phyloP scores from a whole-genome alignment of 1,284 basidiomycete species.

The Austropuccinia psidii region DNA sequence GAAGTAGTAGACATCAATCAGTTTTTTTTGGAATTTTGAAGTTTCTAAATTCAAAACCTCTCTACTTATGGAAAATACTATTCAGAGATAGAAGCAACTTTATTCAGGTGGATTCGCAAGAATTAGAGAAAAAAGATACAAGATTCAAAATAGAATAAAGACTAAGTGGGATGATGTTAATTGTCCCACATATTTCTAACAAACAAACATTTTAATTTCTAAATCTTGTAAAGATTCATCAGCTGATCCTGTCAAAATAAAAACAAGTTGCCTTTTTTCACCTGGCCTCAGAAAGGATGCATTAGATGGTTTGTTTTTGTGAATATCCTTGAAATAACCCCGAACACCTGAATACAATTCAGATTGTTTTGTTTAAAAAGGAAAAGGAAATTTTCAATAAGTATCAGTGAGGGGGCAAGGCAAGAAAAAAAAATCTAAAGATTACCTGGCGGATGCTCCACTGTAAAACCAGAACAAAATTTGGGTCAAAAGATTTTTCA shows the following conservation, averaged over 20 bases:
- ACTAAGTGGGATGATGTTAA: conserved; percentile 32
- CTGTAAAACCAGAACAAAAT: not conserved
- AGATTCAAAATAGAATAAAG: too few species aligned
- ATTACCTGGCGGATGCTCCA: conserved; percentile 33
- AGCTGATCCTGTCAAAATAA: not conserved
- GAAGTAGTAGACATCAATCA: too few species aligned
- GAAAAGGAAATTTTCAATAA: too few species aligned
- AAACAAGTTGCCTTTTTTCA: conserved; percentile 4
- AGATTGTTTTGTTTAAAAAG: not conserved
- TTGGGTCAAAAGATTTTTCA: not conserved
- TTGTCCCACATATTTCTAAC: conserved; percentile 25
- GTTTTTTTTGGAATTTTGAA: too few species aligned
- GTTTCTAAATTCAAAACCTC: too few species aligned
- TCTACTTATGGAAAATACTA: too few species aligned
- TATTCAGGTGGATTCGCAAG: too few species aligned
- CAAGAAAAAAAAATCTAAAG: not conserved
- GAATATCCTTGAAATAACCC: conserved; percentile 34
- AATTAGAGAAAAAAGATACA: too few species aligned
- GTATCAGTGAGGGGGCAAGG: not conserved
- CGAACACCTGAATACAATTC: not conserved
- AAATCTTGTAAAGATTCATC: not conserved
- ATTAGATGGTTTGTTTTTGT: conserved; percentile 6
- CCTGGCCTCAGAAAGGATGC: conserved; percentile 21
- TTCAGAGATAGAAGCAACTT: too few species aligned
- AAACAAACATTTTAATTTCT: not conserved